These are phyloP conservation scores for Hemileia vastatrix DNA, from an alignment of 1,284 basidiomycete species.

Conservation along the genomic window DNA sequence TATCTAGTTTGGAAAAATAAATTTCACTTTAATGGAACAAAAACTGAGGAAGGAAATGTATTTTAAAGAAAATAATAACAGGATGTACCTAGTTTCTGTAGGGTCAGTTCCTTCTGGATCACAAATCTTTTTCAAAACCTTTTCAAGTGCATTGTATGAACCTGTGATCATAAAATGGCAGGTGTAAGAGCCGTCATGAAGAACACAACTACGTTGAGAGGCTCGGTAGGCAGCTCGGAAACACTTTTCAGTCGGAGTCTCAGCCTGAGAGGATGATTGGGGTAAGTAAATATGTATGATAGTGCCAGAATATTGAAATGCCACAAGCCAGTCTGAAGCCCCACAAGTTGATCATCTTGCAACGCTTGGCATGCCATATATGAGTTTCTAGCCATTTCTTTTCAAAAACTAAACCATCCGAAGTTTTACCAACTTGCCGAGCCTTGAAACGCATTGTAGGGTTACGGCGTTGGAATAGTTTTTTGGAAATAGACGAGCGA, in stretches of 20 bases:
- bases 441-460: background rate
- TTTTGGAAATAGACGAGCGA: background rate
- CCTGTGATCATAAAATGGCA: constrained; percentile 64
- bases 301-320: background rate
- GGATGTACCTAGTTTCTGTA: constrained; percentile 19
- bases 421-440: background rate
- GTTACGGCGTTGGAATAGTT: background rate
- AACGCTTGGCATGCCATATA: constrained; percentile 85
- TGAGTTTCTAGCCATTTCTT: constrained; percentile 89
- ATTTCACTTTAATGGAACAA: background rate
- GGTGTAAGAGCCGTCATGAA: constrained; percentile 78
- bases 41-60: background rate
- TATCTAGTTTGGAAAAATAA: background rate
- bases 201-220: constrained; percentile 62
- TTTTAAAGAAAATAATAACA: no score
- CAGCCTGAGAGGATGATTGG: constrained; percentile 49
- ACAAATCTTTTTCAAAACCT: constrained; percentile 49
- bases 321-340: constrained; percentile 64
- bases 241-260: constrained; percentile 75
- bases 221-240: constrained; percentile 81
- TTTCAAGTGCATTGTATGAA: constrained; percentile 51
- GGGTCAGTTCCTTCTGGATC: constrained; percentile 24
- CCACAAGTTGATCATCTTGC: constrained; percentile 84
- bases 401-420: constrained; percentile 40
- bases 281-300: background rate